phyloP scores from a whole-genome alignment of 139 green algal genomes.

The Desmodesmus armatus region DNA sequence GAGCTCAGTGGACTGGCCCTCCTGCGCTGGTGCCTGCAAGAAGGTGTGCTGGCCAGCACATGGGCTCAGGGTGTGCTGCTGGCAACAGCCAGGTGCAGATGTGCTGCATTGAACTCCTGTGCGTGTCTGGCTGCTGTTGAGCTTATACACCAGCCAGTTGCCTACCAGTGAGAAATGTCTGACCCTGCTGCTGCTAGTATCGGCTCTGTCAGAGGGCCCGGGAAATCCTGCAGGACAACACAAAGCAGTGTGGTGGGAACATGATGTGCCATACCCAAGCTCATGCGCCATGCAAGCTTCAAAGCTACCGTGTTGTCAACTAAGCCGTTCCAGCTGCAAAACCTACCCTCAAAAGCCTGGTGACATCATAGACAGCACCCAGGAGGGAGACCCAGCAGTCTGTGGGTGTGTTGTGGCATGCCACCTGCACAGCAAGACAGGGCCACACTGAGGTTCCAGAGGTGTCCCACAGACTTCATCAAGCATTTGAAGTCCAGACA shows the following conservation, averaged over 20 bases:
- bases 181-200: slow-evolving; percentile 73
- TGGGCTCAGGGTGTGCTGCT: no score
- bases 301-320: neutral
- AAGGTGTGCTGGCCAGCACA: no score
- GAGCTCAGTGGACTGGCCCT: no score
- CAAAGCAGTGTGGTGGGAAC: no score
- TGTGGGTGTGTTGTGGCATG: slow-evolving; percentile 69
- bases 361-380: slow-evolving; percentile 73
- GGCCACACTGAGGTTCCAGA: neutral
- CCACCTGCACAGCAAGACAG: slow-evolving; percentile 55
- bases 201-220: slow-evolving; percentile 63
- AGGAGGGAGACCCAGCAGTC: slow-evolving; percentile 84
- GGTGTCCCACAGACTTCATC: neutral
- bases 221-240: slow-evolving; percentile 63
- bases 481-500: no score
- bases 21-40: no score
- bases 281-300: neutral
- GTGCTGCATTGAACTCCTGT: neutral
- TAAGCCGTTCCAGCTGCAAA: neutral
- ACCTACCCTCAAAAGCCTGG: slow-evolving; percentile 62
- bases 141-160: neutral
- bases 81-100: no score
- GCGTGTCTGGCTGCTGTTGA: neutral
- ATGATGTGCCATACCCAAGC: neutral
- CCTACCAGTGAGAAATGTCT: slow-evolving; percentile 82